Conservation (phyloP, 108 stramenopile genomes). For the Asterionellopsis glacialis region DNA sequence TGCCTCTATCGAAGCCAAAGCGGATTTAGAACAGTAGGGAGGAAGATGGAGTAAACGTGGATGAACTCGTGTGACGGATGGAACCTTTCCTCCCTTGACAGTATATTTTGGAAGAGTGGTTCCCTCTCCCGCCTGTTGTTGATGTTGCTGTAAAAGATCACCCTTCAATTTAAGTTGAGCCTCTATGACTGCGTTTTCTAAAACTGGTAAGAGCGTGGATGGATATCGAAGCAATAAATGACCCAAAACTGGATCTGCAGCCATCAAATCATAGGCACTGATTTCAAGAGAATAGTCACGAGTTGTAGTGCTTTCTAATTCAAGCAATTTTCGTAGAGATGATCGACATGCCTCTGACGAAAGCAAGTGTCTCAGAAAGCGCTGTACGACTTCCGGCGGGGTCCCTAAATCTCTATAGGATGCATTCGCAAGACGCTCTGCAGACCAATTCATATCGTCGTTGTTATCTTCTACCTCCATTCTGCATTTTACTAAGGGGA, state of each 20-base stretch:
- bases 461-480: not conserved
- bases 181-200: slow-evolving; percentile 67
- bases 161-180: slow-evolving; percentile 17
- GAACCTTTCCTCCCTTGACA: slow-evolving; percentile 37
- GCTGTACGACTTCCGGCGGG: slow-evolving; percentile 39
- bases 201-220: slow-evolving; percentile 57
- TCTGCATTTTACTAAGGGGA: no score
- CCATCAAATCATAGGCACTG: slow-evolving; percentile 62
- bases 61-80: slow-evolving; percentile 51
- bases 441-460: slow-evolving; percentile 26
- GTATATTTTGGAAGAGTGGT: slow-evolving; percentile 9
- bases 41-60: slow-evolving; percentile 89
- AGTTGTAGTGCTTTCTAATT: slow-evolving; percentile 18
- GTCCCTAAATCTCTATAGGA: slow-evolving; percentile 53
- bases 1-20: slow-evolving; percentile 66
- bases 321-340: slow-evolving; percentile 24
- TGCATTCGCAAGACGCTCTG: slow-evolving; percentile 28
- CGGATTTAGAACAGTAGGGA: slow-evolving; percentile 76
- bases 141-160: slow-evolving; percentile 2
- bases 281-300: slow-evolving; percentile 46
- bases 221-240: slow-evolving; percentile 73
- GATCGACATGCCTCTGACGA: slow-evolving; percentile 5
- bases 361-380: slow-evolving; percentile 34
- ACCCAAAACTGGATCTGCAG: slow-evolving; percentile 66
- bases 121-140: slow-evolving; percentile 1